Evolutionary conservation across 2,329 filamentous ascomycete species (phyloP).

Genomic region (Fusarium sp.): DNA sequence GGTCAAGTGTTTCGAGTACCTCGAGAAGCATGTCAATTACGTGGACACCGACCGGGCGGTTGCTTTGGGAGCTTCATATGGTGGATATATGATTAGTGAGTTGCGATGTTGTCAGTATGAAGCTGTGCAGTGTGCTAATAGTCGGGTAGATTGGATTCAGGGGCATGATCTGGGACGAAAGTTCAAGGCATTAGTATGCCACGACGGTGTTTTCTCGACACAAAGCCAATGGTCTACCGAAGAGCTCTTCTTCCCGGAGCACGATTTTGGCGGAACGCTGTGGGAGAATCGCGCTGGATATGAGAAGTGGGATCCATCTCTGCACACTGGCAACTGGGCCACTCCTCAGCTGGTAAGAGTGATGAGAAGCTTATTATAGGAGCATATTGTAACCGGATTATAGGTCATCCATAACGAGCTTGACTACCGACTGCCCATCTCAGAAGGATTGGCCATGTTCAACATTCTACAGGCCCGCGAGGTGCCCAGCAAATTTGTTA

Average conservation of each 20-base stretch:
- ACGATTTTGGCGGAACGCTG: conserved; percentile 73
- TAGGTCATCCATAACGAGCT: conserved; percentile 84
- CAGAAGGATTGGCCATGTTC: conserved; percentile 86
- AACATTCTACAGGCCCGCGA: conserved; percentile 83
- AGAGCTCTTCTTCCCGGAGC: conserved; percentile 77
- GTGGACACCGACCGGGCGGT: conserved; percentile 78
- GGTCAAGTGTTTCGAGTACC: conserved; percentile 80
- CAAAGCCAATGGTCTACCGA: conserved; percentile 73
- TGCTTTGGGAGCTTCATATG: conserved; percentile 79
- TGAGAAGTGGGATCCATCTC: conserved; percentile 76
- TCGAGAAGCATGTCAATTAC: conserved; percentile 73
- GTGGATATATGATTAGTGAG: conserved; percentile 80
- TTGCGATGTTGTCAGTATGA: background rate
- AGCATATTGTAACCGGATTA: background rate
- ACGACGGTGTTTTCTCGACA: conserved; percentile 86
- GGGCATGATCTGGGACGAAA: conserved; percentile 83
- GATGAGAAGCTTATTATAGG: background rate
- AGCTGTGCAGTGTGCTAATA: conserved; percentile 36
- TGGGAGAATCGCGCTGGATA: conserved; percentile 74
- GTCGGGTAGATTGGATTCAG: conserved; percentile 81
- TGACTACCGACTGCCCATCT: conserved; percentile 88
- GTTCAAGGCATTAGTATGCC: conserved; percentile 89
- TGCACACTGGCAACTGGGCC: conserved; percentile 76
- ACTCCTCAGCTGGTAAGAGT: conserved; percentile 82
- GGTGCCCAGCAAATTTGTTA: conserved; percentile 81